Percentiles rank a stretch among this genome's conserved stretches.
Conservation (phyloP, 805 yeast species). For the Sugiyamaella marilandica region DNA sequence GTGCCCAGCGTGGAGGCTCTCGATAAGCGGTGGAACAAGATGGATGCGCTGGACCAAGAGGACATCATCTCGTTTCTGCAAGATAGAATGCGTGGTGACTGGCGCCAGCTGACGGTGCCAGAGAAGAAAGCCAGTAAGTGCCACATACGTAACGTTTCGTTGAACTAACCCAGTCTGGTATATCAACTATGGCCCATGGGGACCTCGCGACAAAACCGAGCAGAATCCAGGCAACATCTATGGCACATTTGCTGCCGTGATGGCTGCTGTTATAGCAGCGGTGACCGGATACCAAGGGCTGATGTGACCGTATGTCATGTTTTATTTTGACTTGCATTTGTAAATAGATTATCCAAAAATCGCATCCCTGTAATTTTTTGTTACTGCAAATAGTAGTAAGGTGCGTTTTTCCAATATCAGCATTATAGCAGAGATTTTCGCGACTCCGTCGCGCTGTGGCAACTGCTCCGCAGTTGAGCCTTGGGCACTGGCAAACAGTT, state of each 20-base stretch:
- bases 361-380: neutral
- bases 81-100: slow-evolving; percentile 33
- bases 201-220: slow-evolving; percentile 27
- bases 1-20: slow-evolving; percentile 30
- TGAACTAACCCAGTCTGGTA: slow-evolving; percentile 20
- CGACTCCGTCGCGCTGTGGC: too few relatives aligned
- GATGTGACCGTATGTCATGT: too few relatives aligned
- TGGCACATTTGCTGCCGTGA: slow-evolving; percentile 20
- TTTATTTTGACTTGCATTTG: too few relatives aligned
- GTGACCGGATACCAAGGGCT: slow-evolving; percentile 25
- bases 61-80: slow-evolving; percentile 34
- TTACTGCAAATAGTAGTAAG: too few relatives aligned
- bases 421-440: neutral
- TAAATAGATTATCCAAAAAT: too few relatives aligned
- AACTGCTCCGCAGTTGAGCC: neutral
- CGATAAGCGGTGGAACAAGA: slow-evolving; percentile 30
- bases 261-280: slow-evolving; percentile 22
- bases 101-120: slow-evolving; percentile 29
- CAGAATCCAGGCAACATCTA: slow-evolving; percentile 23
- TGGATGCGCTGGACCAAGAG: slow-evolving; percentile 36
- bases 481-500: neutral
- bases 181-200: slow-evolving; percentile 35
- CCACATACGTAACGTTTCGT: neutral
- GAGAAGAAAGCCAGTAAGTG: slow-evolving; percentile 32
- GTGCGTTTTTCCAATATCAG: too few relatives aligned